These are phyloP conservation scores for Thoreauomyces humboldtii DNA, from an alignment of 192 early-diverging fungal genomes.

Conservation along the genomic window DNA sequence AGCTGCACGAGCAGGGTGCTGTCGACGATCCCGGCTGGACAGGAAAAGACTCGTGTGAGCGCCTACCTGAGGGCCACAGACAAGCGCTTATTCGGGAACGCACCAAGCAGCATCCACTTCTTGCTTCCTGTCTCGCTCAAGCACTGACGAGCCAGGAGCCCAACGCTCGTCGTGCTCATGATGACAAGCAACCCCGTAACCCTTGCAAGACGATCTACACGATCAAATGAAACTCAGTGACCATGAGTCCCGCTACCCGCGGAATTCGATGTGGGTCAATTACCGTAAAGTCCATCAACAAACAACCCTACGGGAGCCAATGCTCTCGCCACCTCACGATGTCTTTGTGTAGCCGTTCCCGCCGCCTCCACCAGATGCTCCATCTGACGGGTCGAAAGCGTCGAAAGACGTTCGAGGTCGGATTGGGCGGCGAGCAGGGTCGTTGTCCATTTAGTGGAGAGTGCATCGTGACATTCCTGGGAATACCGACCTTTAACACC, in stretches of 20 bases:
- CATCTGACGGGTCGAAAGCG: slow-evolving; percentile 19
- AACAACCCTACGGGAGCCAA: slow-evolving; percentile 4
- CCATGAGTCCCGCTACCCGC: background rate
- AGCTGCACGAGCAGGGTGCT: no score
- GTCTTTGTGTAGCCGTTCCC: background rate
- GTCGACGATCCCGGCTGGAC: no score
- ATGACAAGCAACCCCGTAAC: background rate
- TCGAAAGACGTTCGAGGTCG: slow-evolving; percentile 7
- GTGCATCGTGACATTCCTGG: slow-evolving; percentile 7
- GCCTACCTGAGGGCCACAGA: no score
- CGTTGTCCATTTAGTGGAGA: slow-evolving; percentile 1
- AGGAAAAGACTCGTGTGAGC: no score
- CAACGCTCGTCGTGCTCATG: background rate
- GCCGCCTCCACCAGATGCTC: slow-evolving; percentile 20
- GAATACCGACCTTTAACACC: background rate
- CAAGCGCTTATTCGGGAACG: no score
- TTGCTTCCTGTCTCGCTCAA: no score
- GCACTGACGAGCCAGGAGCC: no score
- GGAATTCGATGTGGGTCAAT: background rate
- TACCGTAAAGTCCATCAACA: slow-evolving; percentile 2
- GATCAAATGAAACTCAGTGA: background rate
- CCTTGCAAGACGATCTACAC: background rate
- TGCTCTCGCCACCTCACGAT: slow-evolving; percentile 3
- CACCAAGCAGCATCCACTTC: no score
- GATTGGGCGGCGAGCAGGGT: slow-evolving; percentile 11